These are phyloP conservation scores for Neopestalotiopsis rosae DNA, from an alignment of 2,329 filamentous ascomycete genomes.

Conservation along the genomic window DNA sequence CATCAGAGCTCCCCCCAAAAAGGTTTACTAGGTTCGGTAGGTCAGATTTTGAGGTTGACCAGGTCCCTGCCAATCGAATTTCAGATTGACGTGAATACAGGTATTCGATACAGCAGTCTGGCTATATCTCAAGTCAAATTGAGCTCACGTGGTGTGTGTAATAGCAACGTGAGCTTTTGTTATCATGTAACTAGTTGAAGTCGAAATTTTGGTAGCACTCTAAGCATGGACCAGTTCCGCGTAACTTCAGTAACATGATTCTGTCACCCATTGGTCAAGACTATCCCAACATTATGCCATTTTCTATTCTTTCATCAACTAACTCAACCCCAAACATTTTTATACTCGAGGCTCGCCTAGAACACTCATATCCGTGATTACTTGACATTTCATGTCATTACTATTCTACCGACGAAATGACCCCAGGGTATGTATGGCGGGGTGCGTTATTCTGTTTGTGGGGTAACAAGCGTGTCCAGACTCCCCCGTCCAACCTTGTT, in stretches of 20 bases:
- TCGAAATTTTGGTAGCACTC: neutral
- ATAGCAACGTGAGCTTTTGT: too few relatives aligned
- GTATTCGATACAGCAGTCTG: neutral
- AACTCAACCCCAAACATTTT: too few relatives aligned
- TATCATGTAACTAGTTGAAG: neutral
- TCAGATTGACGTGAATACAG: neutral
- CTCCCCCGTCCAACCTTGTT: neutral
- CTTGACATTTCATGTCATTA: too few relatives aligned
- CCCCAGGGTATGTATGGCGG: too few relatives aligned
- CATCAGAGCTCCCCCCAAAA: neutral
- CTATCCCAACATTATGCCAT: too few relatives aligned
- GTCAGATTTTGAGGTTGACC: too few relatives aligned
- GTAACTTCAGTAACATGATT: neutral
- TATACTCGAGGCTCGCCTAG: too few relatives aligned
- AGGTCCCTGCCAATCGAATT: neutral
- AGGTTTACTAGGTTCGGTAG: neutral
- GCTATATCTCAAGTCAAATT: neutral
- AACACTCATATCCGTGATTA: too few relatives aligned
- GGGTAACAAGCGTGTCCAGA: neutral
- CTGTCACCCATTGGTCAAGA: neutral
- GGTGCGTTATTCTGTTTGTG: neutral
- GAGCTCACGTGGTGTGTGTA: neutral
- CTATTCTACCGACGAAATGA: too few relatives aligned
- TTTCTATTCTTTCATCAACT: too few relatives aligned
- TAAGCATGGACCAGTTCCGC: neutral